These are phyloP conservation scores for Hyaloscypha finlandica DNA, from an alignment of 495 filamentous ascomycete genomes.

Conservation along the genomic window DNA sequence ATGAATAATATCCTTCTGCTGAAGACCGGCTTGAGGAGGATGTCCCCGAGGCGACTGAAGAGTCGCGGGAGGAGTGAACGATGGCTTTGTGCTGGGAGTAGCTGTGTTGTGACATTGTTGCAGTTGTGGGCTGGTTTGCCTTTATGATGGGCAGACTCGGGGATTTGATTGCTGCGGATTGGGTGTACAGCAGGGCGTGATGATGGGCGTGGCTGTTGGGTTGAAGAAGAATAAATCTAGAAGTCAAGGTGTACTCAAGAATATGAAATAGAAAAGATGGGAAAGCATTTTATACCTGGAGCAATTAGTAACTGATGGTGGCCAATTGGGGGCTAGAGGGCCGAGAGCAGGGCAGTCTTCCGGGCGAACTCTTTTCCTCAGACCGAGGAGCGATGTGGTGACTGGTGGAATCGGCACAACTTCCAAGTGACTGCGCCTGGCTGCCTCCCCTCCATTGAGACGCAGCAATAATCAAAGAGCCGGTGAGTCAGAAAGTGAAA, in stretches of 20 bases:
- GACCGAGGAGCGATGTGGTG: background rate
- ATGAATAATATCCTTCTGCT: constrained; percentile 8
- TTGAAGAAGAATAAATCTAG: background rate
- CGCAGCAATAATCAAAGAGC: background rate
- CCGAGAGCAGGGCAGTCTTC: background rate
- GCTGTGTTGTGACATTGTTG: background rate
- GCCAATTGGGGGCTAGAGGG: background rate
- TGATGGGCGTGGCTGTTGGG: background rate
- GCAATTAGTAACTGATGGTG: background rate
- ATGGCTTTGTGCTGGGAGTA: background rate
- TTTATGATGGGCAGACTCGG: background rate
- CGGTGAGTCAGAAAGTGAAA: background rate
- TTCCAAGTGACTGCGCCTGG: constrained; percentile 1
- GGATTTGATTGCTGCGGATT: background rate
- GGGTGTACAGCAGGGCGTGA: background rate
- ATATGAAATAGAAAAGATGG: background rate
- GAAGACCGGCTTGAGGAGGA: background rate
- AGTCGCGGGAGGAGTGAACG: background rate
- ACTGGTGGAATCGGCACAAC: background rate
- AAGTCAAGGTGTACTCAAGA: background rate
- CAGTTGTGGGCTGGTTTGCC: background rate
- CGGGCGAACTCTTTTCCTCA: constrained; percentile 1
- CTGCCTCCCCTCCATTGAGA: background rate
- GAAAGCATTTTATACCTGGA: background rate
- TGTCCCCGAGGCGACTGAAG: background rate